These are phyloP conservation scores for Veloboletus limbatus DNA, from an alignment of 1,284 basidiomycete genomes.

Conservation along the genomic window DNA sequence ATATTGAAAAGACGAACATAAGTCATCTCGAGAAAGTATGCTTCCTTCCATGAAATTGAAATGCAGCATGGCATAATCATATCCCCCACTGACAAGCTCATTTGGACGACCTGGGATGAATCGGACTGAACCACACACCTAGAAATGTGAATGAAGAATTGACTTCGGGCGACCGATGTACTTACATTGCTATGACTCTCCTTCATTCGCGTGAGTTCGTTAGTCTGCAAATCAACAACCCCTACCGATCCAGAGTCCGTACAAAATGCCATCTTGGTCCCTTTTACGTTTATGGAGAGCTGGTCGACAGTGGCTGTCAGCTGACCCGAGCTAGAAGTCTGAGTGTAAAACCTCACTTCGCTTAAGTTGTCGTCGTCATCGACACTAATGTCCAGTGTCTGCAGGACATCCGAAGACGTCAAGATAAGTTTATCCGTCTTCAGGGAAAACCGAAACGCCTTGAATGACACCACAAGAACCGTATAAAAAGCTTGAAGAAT, in stretches of 20 bases:
- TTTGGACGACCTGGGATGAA: constrained; percentile 67
- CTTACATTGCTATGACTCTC: constrained; percentile 60
- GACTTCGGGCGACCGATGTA: constrained; percentile 2
- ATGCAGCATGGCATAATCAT: constrained; percentile 66
- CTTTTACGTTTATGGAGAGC: constrained; percentile 56
- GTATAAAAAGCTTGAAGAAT: neutral
- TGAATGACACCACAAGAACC: constrained; percentile 21
- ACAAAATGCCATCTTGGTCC: constrained; percentile 61
- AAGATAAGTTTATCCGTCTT: constrained; percentile 47
- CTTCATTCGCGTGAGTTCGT: constrained; percentile 53
- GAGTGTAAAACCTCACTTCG: constrained; percentile 47
- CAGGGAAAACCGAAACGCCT: constrained; percentile 44
- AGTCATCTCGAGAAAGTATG: constrained; percentile 54
- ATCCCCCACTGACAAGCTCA: constrained; percentile 75
- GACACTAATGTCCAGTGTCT: constrained; percentile 44
- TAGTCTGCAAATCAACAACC: constrained; percentile 54
- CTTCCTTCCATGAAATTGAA: constrained; percentile 61
- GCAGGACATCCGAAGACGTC: constrained; percentile 45
- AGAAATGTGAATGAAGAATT: constrained; percentile 13
- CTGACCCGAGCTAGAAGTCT: constrained; percentile 1
- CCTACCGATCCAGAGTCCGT: constrained; percentile 68
- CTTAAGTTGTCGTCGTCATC: constrained; percentile 62
- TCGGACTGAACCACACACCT: constrained; percentile 68
- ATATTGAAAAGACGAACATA: constrained; percentile 44
- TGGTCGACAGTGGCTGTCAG: constrained; percentile 41